Evolutionary conservation across 169 alveolate species (phyloP).

Genomic region (Plasmodium reichenowi): DNA sequence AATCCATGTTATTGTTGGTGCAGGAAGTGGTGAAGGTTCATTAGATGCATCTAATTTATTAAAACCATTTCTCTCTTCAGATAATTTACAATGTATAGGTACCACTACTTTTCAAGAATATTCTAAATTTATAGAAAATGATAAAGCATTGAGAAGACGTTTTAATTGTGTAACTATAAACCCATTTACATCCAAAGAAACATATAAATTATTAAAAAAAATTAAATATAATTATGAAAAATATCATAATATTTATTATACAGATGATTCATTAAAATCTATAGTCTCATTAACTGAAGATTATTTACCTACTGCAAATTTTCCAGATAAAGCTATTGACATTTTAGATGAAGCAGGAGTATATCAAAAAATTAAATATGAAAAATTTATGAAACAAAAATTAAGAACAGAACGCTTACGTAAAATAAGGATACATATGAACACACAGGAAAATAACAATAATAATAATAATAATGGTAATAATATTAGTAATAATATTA

Average conservation of each 20-base stretch:
- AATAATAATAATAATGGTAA: background rate
- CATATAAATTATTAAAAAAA: constrained; percentile 85
- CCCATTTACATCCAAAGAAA: constrained; percentile 85
- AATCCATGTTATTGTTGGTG: constrained; percentile 90
- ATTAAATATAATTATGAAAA: constrained; percentile 86
- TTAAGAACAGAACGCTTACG: background rate
- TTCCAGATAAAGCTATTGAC: constrained; percentile 91
- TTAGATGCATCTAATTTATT: constrained; percentile 92
- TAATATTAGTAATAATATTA: background rate
- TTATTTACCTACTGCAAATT: constrained; percentile 82
- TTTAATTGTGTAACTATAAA: constrained; percentile 89
- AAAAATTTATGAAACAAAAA: constrained; percentile 31
- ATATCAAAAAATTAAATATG: constrained; percentile 85
- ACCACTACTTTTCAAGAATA: constrained; percentile 86
- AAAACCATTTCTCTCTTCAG: constrained; percentile 92
- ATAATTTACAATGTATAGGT: constrained; percentile 89
- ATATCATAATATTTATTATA: constrained; percentile 88
- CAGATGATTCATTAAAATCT: constrained; percentile 79
- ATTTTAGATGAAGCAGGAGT: constrained; percentile 91
- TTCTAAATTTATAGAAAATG: constrained; percentile 84
- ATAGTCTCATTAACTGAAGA: constrained; percentile 81
- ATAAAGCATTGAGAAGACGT: constrained; percentile 91
- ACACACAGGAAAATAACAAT: background rate
- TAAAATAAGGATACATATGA: background rate
- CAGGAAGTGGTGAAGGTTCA: constrained; percentile 91